Percentiles rank a stretch among this genome's conserved stretches.
Conservation (phyloP, 176 grass and related monocot species). For the Dactylis glomerata region DNA sequence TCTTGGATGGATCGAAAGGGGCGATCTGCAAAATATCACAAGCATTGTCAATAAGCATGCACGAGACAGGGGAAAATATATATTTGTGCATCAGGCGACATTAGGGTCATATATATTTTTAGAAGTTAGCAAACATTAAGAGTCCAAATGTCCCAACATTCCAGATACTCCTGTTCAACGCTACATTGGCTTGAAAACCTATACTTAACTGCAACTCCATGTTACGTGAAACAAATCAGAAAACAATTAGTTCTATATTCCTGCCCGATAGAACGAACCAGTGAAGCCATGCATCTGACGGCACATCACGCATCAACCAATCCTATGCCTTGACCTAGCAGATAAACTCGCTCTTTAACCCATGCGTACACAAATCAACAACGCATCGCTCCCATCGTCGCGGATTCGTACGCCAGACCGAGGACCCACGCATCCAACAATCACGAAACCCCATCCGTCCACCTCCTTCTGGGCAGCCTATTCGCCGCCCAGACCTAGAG, state of each 20-base stretch:
- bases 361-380: background rate
- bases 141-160: background rate
- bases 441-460: background rate
- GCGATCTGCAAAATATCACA: conserved; percentile 50
- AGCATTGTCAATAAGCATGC: background rate
- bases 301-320: background rate
- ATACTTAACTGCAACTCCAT: background rate
- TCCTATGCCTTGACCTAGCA: background rate
- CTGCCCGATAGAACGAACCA: background rate
- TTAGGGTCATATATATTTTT: background rate
- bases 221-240: background rate
- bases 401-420: background rate
- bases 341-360: background rate
- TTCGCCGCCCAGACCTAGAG: background rate
- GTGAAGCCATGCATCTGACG: background rate
- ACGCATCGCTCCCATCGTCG: background rate
- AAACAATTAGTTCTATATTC: background rate
- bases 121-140: background rate
- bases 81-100: background rate
- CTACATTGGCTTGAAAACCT: conserved; percentile 4
- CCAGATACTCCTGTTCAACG: background rate
- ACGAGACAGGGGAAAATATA: background rate
- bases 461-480: background rate
- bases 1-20: conserved; percentile 90
- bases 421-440: background rate